A percentile compares a stretch with the other conserved stretches of the same genome.
phyloP scores from a whole-genome alignment of 2,329 filamentous ascomycete genomes.

The Berkeleyomyces basicola region DNA sequence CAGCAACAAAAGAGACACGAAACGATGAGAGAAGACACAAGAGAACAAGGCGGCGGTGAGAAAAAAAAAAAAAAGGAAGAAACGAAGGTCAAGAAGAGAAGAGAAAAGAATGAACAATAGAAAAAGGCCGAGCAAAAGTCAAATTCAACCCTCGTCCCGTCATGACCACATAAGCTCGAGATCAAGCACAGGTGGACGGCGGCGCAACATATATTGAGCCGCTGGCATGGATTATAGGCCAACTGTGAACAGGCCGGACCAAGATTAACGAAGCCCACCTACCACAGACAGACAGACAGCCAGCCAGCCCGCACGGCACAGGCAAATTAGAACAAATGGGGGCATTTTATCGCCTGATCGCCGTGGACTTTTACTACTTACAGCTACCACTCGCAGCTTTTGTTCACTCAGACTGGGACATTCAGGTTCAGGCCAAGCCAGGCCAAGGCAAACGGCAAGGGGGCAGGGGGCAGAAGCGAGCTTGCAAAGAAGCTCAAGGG shows the following conservation, averaged over 20 bases:
- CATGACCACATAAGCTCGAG: neutral
- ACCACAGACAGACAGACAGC: neutral
- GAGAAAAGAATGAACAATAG: neutral
- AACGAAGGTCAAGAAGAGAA: neutral
- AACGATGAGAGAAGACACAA: neutral
- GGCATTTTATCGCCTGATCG: neutral
- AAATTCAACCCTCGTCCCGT: neutral
- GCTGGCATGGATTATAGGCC: slow-evolving; percentile 4
- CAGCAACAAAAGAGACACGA: slow-evolving; percentile 8
- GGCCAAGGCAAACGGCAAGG: slow-evolving; percentile 1
- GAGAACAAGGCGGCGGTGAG: too few species aligned
- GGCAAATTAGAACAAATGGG: neutral
- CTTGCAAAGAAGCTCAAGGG: slow-evolving; percentile 18
- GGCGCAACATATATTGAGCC: slow-evolving; percentile 1
- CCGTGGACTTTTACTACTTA: neutral
- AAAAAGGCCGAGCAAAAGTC: neutral
- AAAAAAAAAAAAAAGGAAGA: neutral
- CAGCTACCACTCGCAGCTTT: neutral
- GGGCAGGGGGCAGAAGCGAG: neutral
- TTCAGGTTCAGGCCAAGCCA: neutral
- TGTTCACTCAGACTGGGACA: neutral
- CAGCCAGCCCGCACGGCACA: neutral
- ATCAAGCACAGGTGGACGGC: neutral
- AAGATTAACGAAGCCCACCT: neutral
- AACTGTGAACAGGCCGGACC: neutral